Conservation (phyloP, 192 early-diverging fungal species). For the Podila epicladia region DNA sequence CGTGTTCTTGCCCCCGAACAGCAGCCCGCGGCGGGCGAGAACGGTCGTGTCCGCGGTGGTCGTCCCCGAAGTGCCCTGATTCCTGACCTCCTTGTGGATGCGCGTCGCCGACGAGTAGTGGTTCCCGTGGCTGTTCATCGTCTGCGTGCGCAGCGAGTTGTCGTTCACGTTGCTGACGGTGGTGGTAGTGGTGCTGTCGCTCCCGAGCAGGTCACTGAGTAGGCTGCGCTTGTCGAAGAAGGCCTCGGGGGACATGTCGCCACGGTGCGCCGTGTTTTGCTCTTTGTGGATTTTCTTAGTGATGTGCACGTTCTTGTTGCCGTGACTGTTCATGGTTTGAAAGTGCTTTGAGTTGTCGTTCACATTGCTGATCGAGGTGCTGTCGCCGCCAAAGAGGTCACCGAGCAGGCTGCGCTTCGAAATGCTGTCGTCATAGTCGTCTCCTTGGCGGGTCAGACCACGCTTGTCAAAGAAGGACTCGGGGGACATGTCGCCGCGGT, state of each 20-base stretch:
- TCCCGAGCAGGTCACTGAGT: slow-evolving; percentile 10
- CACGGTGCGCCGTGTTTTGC: not conserved
- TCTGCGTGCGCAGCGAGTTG: slow-evolving; percentile 17
- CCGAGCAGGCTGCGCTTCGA: not conserved
- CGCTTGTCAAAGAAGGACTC: slow-evolving; percentile 13
- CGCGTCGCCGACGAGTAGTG: not conserved
- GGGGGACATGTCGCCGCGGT: not conserved
- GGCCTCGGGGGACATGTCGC: not conserved
- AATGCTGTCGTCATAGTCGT: not conserved
- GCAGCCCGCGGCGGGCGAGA: not conserved
- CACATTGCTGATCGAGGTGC: slow-evolving; percentile 15
- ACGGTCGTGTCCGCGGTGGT: not conserved
- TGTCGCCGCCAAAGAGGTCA: slow-evolving; percentile 8
- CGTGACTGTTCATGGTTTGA: slow-evolving; percentile 14
- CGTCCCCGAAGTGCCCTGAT: not conserved
- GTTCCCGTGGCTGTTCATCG: slow-evolving; percentile 22
- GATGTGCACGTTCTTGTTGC: slow-evolving; percentile 3
- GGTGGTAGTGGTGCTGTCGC: slow-evolving; percentile 1
- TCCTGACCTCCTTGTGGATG: slow-evolving; percentile 12
- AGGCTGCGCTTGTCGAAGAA: slow-evolving; percentile 14
- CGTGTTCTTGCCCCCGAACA: slow-evolving; percentile 2
- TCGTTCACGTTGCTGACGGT: slow-evolving; percentile 26
- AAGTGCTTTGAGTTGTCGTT: slow-evolving; percentile 20
- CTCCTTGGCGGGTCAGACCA: not conserved
- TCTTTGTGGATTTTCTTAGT: slow-evolving; percentile 9